Conservation (phyloP, 192 early-diverging fungal genomes). For the Rhizophagus prolifer region DNA sequence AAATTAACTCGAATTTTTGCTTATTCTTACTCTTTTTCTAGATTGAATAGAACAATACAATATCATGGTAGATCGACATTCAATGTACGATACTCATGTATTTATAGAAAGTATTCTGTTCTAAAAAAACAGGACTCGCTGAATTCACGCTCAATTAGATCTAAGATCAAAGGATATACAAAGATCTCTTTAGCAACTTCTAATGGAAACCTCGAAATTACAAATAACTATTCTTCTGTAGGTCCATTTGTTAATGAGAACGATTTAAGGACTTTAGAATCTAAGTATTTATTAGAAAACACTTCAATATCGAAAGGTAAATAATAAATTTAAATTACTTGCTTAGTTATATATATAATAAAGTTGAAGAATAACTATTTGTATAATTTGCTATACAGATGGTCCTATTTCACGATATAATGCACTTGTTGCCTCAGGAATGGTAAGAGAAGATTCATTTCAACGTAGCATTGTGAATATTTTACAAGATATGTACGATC, state of each 20-base stretch:
- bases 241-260: not conserved
- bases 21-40: not conserved
- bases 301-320: not conserved
- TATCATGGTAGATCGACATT: not conserved
- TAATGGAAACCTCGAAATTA: no score
- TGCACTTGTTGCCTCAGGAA: slow-evolving; percentile 48
- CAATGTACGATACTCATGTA: not conserved
- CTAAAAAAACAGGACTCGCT: not conserved
- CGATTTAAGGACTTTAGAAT: not conserved
- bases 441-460: slow-evolving; percentile 65
- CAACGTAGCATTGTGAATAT: slow-evolving; percentile 64
- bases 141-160: not conserved
- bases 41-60: not conserved
- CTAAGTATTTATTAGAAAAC: not conserved
- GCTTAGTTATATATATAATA: not conserved
- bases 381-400: not conserved
- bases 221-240: not conserved
- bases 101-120: not conserved
- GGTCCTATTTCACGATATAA: slow-evolving; percentile 50
- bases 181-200: not conserved
- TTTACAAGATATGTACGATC: slow-evolving; percentile 66
- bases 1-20: no score
- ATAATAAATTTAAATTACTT: not conserved
- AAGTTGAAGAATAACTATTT: not conserved
- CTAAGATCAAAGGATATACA: not conserved